Percentiles rank a stretch among this genome's conserved stretches.
Conservation (phyloP, 306 rosid species). For the Hippophae gyantsensis region DNA sequence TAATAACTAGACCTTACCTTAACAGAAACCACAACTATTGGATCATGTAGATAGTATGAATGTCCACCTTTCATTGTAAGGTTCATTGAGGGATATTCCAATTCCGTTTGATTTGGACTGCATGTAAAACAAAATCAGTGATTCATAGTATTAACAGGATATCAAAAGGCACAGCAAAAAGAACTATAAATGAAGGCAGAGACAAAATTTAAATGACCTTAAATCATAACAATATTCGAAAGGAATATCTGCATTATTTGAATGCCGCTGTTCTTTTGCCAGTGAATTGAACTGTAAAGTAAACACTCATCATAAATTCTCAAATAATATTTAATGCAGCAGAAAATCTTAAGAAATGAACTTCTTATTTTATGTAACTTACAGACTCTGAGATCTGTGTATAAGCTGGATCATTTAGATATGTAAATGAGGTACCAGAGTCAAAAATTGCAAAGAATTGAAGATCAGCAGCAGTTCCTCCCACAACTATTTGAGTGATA, state of each 20-base stretch:
- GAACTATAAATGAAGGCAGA: neutral
- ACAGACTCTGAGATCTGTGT: conserved; percentile 43
- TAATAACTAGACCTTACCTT: conserved; percentile 24
- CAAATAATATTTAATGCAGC: conserved; percentile 5
- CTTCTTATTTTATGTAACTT: conserved; percentile 29
- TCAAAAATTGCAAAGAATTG: conserved; percentile 64
- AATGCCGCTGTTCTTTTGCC: conserved; percentile 21
- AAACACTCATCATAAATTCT: conserved; percentile 4
- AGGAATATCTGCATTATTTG: conserved; percentile 29
- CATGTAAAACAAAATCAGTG: conserved; percentile 26
- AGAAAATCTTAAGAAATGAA: conserved; percentile 4
- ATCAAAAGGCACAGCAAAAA: neutral
- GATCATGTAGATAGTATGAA: conserved; percentile 27
- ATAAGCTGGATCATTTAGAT: conserved; percentile 68
- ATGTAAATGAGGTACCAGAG: conserved; percentile 84
- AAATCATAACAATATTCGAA: conserved; percentile 70
- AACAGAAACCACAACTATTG: conserved; percentile 6
- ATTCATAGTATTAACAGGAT: neutral
- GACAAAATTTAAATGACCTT: conserved; percentile 33
- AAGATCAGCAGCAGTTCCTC: conserved; percentile 26
- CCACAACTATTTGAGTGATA: conserved; percentile 52
- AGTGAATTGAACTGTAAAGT: conserved; percentile 49
- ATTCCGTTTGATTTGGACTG: conserved; percentile 32
- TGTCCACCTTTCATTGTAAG: conserved; percentile 77
- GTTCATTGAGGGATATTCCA: conserved; percentile 32